Evolutionary conservation across 75 land plant genomes (phyloP), one percentile per base, ranked within the genome.

Genomic region (Larix kaempferi): DNA sequence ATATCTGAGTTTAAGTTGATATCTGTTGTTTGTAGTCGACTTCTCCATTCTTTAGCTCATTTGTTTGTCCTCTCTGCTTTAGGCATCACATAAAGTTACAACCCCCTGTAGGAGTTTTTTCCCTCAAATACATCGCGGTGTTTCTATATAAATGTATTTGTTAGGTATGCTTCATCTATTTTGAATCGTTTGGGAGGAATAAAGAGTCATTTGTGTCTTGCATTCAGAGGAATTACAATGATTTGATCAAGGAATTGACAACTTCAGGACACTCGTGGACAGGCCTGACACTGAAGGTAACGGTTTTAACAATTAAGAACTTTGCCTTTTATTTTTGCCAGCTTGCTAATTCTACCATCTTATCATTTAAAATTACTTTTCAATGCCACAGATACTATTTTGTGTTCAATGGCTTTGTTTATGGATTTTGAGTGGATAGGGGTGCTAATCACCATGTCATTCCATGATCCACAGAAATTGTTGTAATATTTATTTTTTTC

Each of bases 201-300:
- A n/a, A 39, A 67, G 8, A 22, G 23, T 8, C 21, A 69, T 39
- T 39, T 39, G 21, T 69, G 52, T 33, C 52, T 49, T 73, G 35
- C 75, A 25, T 73, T 29, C 75, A 73, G 75, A 73, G 17, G 12
- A 26, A 73, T 73, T 73, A 73, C 19, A 73, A 73, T 23, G 75
- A 73, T 25, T 56, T 73, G 57, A 73, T 25, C 12, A 49, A 25
- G 75, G 75, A 58, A 73, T 73, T 73, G 57, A 73, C 33, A 56
- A 55, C 26, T 55, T 73, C 75, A 13, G 75, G 57, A 17, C 57
- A 73, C 54, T 73, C 75, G 6, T 73, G 75, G 75, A 73, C 35
- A 55, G 33, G 75, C 54, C 44, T 73, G 23, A 73, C 75, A 25
- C 75, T 49, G 57, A 73, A 73, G 57, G 75, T 73, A 55, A 52